Conservation (phyloP, 2,329 filamentous ascomycete genomes). For the Hypoxylon sp. region DNA sequence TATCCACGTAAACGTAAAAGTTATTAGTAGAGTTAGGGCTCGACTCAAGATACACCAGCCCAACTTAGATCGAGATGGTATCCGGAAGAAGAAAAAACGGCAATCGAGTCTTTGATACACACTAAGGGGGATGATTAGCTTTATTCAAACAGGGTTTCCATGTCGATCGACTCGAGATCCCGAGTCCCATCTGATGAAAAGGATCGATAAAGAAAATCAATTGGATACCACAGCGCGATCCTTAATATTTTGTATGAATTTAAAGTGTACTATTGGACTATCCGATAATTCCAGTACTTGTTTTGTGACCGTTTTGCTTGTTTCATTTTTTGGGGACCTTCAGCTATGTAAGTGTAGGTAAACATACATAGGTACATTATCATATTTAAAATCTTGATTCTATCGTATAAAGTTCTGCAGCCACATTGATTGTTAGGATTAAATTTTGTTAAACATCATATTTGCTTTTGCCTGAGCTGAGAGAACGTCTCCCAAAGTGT, state of each 20-base stretch:
- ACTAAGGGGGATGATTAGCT: conserved; percentile 28
- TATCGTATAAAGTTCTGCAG: conserved; percentile 22
- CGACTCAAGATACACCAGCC: conserved; percentile 3
- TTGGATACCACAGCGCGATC: conserved; percentile 21
- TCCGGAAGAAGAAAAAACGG: conserved; percentile 22
- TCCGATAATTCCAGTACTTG: not conserved
- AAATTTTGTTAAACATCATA: conserved; percentile 10
- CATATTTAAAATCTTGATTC: not conserved
- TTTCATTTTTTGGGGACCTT: conserved; percentile 10
- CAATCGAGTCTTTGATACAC: conserved; percentile 23
- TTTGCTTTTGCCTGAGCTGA: conserved; percentile 33
- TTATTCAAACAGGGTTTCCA: conserved; percentile 34
- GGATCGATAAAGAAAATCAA: conserved; percentile 31
- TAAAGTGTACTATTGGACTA: conserved; percentile 14
- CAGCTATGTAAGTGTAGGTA: conserved; percentile 1
- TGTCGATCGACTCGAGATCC: conserved; percentile 43
- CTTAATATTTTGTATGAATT: conserved; percentile 26
- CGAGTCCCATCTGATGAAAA: conserved; percentile 39
- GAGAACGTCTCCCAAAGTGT: not conserved
- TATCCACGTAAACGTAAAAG: conserved; percentile 4
- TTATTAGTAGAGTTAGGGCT: conserved; percentile 4
- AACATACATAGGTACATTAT: not conserved
- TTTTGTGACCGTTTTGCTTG: conserved; percentile 14
- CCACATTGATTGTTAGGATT: conserved; percentile 25
- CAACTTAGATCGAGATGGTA: conserved; percentile 11